Evolutionary conservation across 1,284 basidiomycete species (phyloP), one percentile per base, ranked within the genome.

Genomic region (Nidula niveotomentosa): DNA sequence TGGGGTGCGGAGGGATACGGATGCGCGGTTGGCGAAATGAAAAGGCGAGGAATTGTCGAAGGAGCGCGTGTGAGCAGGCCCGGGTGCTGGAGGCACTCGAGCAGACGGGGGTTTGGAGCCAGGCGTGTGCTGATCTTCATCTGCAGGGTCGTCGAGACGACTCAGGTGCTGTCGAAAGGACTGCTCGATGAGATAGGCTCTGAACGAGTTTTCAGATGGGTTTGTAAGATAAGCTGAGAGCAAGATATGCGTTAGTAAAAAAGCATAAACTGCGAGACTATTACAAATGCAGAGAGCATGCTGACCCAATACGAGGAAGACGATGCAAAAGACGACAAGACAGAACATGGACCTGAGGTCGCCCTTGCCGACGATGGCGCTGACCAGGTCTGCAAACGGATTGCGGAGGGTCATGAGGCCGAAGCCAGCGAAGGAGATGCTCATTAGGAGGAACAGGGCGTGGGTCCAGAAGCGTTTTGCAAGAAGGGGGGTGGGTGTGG

Each of bases 161-260:
- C 88, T 93, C 55, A 98, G 83, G 69, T 98, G 94, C 57, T 93
- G 90, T 52, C 94, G 91, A 69, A 98, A 97, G 39, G 94, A 94
- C 67, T 94, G 90, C 69, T 97, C 94, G 36, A 95, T 98, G 64
- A 98, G 88, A 75, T 94, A 96, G 12, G 93, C 83, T 54, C 94
- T 86, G 74, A 98, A 98, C 2, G 93, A 94, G 47, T 86, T 85
- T 73, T 98, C 94, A 54, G 88, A 87, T 13, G 96, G 96, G 69
- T 96, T 97, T 43, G 94, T 93, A 69, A 94, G 84, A 77, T 95
- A 95, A 48, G 95, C 96, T 96, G 58, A 59, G 49, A 59, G 59
- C 59, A 56, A 58, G 62, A 41, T 56, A 60, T 52, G 56, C 55
- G 60, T 56, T 55, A 52, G 55, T 33, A 48, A 54, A 55, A 56